Percentiles rank a stretch among this genome's conserved stretches.
These are phyloP conservation scores for Trichopus zeylanicus DNA, from an alignment of 116 monocot species.

Conservation along the genomic window DNA sequence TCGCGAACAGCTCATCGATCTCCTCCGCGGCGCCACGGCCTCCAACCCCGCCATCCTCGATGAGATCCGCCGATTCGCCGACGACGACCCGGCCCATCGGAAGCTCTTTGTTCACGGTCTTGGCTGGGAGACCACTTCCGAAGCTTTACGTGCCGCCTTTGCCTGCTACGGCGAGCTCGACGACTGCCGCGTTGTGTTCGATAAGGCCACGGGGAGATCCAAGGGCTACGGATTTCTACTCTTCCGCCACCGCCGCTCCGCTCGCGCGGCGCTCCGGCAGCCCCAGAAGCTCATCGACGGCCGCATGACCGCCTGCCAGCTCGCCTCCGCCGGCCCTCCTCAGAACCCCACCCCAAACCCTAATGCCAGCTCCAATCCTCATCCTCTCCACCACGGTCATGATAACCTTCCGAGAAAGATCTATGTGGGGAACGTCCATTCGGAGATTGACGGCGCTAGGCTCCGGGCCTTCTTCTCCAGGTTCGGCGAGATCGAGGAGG, in stretches of 20 bases:
- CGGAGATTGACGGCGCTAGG: constrained; percentile 25
- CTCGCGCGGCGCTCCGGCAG: constrained; percentile 41
- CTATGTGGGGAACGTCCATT: constrained; percentile 64
- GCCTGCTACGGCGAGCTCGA: constrained; percentile 57
- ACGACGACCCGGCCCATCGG: constrained; percentile 61
- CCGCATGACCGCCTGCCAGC: constrained; percentile 74
- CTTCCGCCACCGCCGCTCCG: constrained; percentile 44
- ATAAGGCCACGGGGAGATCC: constrained; percentile 48
- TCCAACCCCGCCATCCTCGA: constrained; percentile 22
- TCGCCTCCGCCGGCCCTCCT: constrained; percentile 52
- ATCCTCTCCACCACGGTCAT: too few relatives aligned
- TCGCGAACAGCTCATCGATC: constrained; percentile 44
- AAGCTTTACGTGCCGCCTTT: constrained; percentile 48
- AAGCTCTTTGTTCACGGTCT: constrained; percentile 88
- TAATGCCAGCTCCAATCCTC: constrained; percentile 6
- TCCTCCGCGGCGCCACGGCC: constrained; percentile 59
- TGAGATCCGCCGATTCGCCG: constrained; percentile 44
- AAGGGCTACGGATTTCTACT: constrained; percentile 87
- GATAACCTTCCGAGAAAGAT: constrained; percentile 66
- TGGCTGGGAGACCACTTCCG: constrained; percentile 53
- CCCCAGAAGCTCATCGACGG: constrained; percentile 79
- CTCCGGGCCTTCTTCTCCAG: constrained; percentile 50
- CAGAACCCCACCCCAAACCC: too few relatives aligned
- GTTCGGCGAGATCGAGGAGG: constrained; percentile 83
- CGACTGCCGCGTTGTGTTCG: constrained; percentile 60